These are phyloP conservation scores for Quercus aquifolioides DNA, from an alignment of 306 rosid species.

Conservation along the genomic window DNA sequence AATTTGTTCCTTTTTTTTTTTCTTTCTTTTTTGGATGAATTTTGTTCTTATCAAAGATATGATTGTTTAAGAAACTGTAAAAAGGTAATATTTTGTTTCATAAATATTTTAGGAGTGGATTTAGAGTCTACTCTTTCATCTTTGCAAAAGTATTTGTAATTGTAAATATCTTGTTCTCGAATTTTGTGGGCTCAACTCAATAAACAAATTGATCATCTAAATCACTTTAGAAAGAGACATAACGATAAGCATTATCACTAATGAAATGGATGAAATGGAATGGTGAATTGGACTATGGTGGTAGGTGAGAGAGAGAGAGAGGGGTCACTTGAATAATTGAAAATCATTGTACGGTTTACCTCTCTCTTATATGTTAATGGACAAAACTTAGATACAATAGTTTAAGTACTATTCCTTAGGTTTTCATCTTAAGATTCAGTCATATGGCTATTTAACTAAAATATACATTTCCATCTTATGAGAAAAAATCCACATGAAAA, in stretches of 20 bases:
- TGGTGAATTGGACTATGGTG: neutral
- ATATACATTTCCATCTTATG: no score
- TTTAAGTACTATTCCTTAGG: fast-evolving
- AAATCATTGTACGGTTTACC: neutral
- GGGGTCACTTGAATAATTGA: neutral
- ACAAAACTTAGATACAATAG: fast-evolving
- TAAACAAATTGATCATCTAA: neutral
- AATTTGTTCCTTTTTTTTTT: neutral
- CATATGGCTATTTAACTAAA: no score
- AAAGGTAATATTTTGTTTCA: neutral
- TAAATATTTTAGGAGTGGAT: neutral
- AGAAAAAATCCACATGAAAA: no score
- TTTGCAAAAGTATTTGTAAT: neutral
- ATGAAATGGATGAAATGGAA: neutral
- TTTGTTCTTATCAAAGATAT: neutral
- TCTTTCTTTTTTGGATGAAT: no score
- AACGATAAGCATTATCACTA: neutral
- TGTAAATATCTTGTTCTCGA: neutral
- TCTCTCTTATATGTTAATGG: neutral
- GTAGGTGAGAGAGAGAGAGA: neutral
- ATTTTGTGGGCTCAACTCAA: neutral
- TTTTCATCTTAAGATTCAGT: fast-evolving
- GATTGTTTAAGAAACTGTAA: neutral
- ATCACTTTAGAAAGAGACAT: neutral
- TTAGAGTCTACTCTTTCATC: neutral